These are phyloP conservation scores for Lasiodiplodia hormozganensis DNA, from an alignment of 2,329 filamentous ascomycete species.

Conservation along the genomic window DNA sequence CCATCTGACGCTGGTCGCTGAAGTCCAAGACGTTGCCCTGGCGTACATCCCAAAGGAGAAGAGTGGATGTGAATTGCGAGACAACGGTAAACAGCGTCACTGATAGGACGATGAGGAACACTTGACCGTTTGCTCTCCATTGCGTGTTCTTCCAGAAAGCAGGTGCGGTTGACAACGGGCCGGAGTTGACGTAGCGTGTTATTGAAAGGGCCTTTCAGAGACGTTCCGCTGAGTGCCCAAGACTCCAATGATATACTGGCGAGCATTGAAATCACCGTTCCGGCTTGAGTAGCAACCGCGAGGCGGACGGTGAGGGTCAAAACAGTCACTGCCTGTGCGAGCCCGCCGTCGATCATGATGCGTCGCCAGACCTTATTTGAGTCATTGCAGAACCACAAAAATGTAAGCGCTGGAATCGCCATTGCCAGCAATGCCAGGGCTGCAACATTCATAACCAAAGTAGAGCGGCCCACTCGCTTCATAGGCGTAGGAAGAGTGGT, in stretches of 20 bases:
- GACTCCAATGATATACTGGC: slow-evolving; percentile 1
- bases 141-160: background rate
- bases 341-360: slow-evolving; percentile 7
- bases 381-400: background rate
- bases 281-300: slow-evolving; percentile 4
- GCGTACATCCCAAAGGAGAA: slow-evolving; percentile 1
- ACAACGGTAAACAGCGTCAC: background rate
- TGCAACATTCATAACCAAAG: background rate
- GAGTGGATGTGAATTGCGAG: slow-evolving; percentile 1
- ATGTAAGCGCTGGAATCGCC: background rate
- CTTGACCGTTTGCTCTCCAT: background rate
- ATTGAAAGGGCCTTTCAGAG: background rate
- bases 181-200: background rate
- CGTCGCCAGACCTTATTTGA: background rate
- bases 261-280: background rate
- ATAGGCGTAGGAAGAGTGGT: background rate
- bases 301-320: background rate
- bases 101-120: background rate
- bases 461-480: background rate
- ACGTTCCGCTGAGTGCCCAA: background rate
- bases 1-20: background rate
- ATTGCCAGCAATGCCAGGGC: background rate
- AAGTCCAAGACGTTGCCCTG: background rate
- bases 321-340: background rate
- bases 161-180: background rate